Base-by-base conservation (phyloP, 305 asterid genomes). In the Caryopteris hybrid region DNA sequence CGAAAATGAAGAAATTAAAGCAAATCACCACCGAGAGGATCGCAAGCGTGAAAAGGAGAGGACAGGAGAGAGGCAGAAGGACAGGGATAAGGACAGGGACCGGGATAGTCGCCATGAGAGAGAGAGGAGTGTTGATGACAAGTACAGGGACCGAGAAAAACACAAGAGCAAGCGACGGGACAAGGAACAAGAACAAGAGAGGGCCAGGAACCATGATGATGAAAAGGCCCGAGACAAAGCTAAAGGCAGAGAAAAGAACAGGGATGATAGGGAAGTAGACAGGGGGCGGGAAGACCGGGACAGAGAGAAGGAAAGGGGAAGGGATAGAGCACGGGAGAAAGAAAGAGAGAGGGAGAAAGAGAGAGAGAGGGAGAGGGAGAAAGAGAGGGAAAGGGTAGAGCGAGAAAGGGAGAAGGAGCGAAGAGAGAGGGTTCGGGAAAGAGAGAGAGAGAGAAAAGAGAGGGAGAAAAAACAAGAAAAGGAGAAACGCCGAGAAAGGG, bases 401-500 rank as follows among this genome's bases (percentile, higher is more conserved):
- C 61, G 70, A 46, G 77, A 69, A 2, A 60, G 48, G 58, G 82
- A 79, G 33, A 73, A 57, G 70, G 74, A 78, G 51, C 65, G 73
- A 38, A 71, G 65, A 65, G 79, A 62, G 41, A 73, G 60, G 69
- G 82, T 55, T 2, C 61, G 67, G 42, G 86, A 61, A 59, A 78
- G 68, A 61, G 82, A 79, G 12, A 75, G 78, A 46, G 88, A 83
- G 23, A 79, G 72, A 66, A 83, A 43, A 64, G 87, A 69, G 59
- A 78, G 74, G 79, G 85, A 80, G 61, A 84, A 69, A 62, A 58
- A 47, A 8, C 77, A 81, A 1, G 93, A 80, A 22, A 82, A 80
- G 65, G 98, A 86, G 66, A 88, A 75, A 68, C 84, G 77, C 5
- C 80, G 81, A 21, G 89, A 77, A 34, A 53, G 58, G 54, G 86